A percentile compares a stretch with the other conserved stretches of the same genome.
phyloP scores from a whole-genome alignment of 2,329 filamentous ascomycete species.

The Trichoderma cornu-damae region DNA sequence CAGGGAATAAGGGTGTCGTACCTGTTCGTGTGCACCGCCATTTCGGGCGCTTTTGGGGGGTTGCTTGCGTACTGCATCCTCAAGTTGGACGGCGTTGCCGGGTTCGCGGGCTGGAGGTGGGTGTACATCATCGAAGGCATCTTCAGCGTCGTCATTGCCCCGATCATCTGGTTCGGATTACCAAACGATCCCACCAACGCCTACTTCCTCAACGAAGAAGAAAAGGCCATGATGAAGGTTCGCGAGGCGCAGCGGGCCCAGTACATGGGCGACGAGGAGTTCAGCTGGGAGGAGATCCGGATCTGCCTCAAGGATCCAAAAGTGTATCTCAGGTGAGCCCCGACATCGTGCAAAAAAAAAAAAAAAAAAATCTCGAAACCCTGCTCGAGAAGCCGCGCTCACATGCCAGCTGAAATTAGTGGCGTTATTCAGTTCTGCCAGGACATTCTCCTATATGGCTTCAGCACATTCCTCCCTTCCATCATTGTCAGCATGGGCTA shows the following conservation, averaged over 20 bases:
- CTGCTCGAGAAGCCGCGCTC: background rate
- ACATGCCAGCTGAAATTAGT: constrained; percentile 10
- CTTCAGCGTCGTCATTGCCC: constrained; percentile 38
- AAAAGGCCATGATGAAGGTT: constrained; percentile 46
- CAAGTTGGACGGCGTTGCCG: constrained; percentile 43
- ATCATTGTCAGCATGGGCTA: constrained; percentile 51
- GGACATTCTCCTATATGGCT: constrained; percentile 51
- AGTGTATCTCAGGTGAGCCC: constrained; percentile 42
- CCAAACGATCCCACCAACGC: constrained; percentile 44
- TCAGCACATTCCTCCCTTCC: constrained; percentile 53
- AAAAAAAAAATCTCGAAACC: no score
- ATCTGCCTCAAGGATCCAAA: constrained; percentile 47
- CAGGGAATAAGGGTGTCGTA: constrained; percentile 50
- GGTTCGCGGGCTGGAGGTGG: constrained; percentile 45
- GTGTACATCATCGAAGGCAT: constrained; percentile 48
- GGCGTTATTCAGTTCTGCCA: constrained; percentile 47
- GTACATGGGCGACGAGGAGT: constrained; percentile 46
- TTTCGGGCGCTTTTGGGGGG: constrained; percentile 39
- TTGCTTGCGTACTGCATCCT: constrained; percentile 44
- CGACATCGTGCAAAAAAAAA: no score
- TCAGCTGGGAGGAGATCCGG: constrained; percentile 46
- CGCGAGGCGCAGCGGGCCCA: constrained; percentile 40
- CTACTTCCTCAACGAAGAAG: constrained; percentile 44
- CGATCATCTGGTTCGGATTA: constrained; percentile 43
- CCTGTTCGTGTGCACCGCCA: constrained; percentile 44